These are phyloP conservation scores for Puccinia coronata DNA, from an alignment of 1,284 basidiomycete genomes.

Conservation along the genomic window DNA sequence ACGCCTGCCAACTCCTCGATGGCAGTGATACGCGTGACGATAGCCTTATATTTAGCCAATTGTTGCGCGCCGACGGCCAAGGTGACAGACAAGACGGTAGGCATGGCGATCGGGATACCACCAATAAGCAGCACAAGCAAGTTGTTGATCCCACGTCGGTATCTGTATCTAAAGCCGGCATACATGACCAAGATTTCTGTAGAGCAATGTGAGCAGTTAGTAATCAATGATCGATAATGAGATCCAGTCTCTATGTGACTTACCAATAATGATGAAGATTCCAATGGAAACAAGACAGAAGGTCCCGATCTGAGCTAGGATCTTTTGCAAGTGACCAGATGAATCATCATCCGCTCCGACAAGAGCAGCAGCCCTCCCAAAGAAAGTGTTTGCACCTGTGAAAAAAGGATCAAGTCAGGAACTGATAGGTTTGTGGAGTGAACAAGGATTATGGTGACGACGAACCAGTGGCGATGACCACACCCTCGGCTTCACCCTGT, in stretches of 20 bases:
- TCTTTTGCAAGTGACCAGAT: constrained; percentile 95
- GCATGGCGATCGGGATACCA: constrained; percentile 97
- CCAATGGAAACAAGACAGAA: constrained; percentile 88
- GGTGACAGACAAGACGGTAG: constrained; percentile 91
- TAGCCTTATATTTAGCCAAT: constrained; percentile 96
- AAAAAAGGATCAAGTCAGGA: not conserved
- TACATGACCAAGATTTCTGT: constrained; percentile 75
- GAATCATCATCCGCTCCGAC: constrained; percentile 95
- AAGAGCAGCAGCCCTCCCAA: constrained; percentile 73
- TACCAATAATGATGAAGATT: constrained; percentile 55
- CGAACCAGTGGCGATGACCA: constrained; percentile 86
- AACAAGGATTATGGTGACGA: not conserved
- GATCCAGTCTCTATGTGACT: not conserved
- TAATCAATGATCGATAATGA: not conserved
- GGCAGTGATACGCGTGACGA: constrained; percentile 96
- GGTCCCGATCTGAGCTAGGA: constrained; percentile 90
- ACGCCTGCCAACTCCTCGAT: constrained; percentile 96
- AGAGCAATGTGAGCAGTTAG: constrained; percentile 62
- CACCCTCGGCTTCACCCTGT: constrained; percentile 94
- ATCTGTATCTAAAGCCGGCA: constrained; percentile 79
- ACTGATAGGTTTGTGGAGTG: not conserved
- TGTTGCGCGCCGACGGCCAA: constrained; percentile 97
- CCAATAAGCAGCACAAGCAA: constrained; percentile 96
- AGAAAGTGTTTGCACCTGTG: constrained; percentile 63
- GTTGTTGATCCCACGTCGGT: constrained; percentile 92